Base-by-base conservation (phyloP, 192 early-diverging fungal genomes). In the Backusella westeae region DNA sequence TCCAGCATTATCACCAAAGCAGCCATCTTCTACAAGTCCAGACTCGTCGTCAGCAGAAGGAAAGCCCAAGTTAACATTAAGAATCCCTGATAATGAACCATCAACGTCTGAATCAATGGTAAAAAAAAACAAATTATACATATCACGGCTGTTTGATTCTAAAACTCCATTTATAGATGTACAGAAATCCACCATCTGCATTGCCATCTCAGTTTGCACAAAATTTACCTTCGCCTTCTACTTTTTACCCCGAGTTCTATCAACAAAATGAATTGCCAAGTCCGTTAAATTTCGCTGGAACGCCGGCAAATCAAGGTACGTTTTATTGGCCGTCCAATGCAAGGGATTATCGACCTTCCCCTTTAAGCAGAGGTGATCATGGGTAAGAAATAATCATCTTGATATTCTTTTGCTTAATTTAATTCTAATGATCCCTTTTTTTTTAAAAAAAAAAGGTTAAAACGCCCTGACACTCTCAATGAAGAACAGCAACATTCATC, bases 181-280 rank as follows among this genome's bases (percentile, higher is more conserved):
- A 34, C 5, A 26, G 6, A 56, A 53, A 53, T 5, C 91, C 91
- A 8, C 87, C 91, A 59, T 92, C 93, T 4, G 91, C 91, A 14
- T 86, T 91, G 69, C 87, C 91, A 15, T 88, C 87, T 10, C 87
- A 90, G 75, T 90, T 90, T 77, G 86, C 87, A 4, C 87, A 92
- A 77, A 93, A 90, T 75, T 81, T 94, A 41, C 93, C 93, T 21
- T 92, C 91, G 21, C 93, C 93, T n/a, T 91, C 90, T 9, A 87
- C 90, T 0, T 93, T 93, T 78, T 93, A 93, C 75, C 89, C 92
- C 2, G 87, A 91, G 46, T 90, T 94, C 42, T 92, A 92, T 72
- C 90, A 92, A 68, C 86, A 89, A 23, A 88, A 85, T 68, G 91
- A 93, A 56, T 81, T 91, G 71, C 91, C 87, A 15, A 93, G 92